Conservation (phyloP, 768 basidiomycete genomes). For the Termitomyces sp. region DNA sequence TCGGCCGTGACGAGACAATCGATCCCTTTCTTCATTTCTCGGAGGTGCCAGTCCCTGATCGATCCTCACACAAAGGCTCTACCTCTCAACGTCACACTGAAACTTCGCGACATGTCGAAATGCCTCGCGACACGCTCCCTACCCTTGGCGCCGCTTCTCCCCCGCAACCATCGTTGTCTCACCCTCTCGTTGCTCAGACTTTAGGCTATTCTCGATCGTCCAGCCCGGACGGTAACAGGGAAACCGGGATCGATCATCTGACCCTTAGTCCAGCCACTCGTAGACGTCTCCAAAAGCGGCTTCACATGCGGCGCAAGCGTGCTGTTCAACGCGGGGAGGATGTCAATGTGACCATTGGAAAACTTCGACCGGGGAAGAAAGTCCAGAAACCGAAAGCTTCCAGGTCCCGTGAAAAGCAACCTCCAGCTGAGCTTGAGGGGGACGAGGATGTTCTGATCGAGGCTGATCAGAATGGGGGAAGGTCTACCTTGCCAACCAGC, state of each 20-base stretch:
- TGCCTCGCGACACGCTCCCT: not conserved
- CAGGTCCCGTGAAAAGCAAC: slow-evolving; percentile 11
- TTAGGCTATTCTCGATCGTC: slow-evolving; percentile 1
- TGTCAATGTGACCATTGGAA: slow-evolving; percentile 24
- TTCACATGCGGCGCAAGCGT: slow-evolving; percentile 72
- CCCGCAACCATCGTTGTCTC: not conserved
- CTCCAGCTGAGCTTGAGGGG: slow-evolving; percentile 1
- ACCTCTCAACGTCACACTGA: not conserved
- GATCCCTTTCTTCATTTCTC: slow-evolving; percentile 10
- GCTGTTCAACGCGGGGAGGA: slow-evolving; percentile 41
- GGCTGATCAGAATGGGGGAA: slow-evolving; percentile 4
- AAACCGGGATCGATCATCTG: slow-evolving; percentile 14
- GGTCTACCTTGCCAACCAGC: not conserved
- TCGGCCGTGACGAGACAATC: slow-evolving; percentile 10
- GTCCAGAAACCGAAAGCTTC: slow-evolving; percentile 16
- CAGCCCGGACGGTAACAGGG: slow-evolving; percentile 8
- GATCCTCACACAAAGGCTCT: not conserved
- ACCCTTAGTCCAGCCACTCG: slow-evolving; percentile 44
- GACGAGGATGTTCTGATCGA: slow-evolving; percentile 8
- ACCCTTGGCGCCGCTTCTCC: slow-evolving; percentile 2
- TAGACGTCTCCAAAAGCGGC: slow-evolving; percentile 55
- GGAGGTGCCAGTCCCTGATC: slow-evolving; percentile 6
- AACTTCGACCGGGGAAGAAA: slow-evolving; percentile 35
- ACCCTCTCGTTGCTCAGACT: slow-evolving; percentile 5
- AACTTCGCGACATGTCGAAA: slow-evolving; percentile 1